Base-by-base conservation (phyloP, 495 filamentous ascomycete genomes). In the Trypethelium eluteriae region DNA sequence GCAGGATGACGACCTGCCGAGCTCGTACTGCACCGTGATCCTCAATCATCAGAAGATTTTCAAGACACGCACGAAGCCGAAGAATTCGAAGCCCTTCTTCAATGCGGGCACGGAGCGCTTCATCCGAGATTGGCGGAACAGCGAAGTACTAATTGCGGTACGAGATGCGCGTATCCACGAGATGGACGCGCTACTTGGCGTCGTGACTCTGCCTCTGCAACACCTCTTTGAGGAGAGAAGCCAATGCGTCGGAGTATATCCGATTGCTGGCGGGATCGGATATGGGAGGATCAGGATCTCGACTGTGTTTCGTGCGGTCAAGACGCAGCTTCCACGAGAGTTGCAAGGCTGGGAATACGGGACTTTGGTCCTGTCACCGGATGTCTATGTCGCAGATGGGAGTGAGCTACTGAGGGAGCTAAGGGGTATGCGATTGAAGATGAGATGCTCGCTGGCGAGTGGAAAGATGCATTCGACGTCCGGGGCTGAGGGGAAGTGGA, bases 71-170 rank as follows among this genome's bases (percentile, higher is more conserved):
- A 88, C 88, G 5, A 91, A 91, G 70, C 88, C 88, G 3, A 90
- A 89, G 78, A 90, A 88, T 65, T 81, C 84, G 1, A 89, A 88
- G 66, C 88, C 88, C 0, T 91, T 90, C 73, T 90, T 89, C 80
- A 91, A 90, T 69, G 88, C 88, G 1, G 86, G 85, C n/a, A 87
- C 84, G 0, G 88, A 91, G 69, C 79, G 86, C 2, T 87, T 89
- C 53, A 79, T 90, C 46, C 78, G 83, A n/a, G 85, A 91, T 72
- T 89, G 85, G 81, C 77, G 75, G 14, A 81, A 76, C n/a, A 79
- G 84, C 25, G 86, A 89, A 69, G 75, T 90, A 50, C 84, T 89
- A 61, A 67, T 91, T 9, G 77, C 80, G 12, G 87, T 89, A n/a
- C 77, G 86, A 1, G 88, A 91, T 68, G 78, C 80, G 5, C 77